These are phyloP conservation scores for Globisporangium parvum DNA, from an alignment of 352 stramenopile genomes.

Conservation along the genomic window DNA sequence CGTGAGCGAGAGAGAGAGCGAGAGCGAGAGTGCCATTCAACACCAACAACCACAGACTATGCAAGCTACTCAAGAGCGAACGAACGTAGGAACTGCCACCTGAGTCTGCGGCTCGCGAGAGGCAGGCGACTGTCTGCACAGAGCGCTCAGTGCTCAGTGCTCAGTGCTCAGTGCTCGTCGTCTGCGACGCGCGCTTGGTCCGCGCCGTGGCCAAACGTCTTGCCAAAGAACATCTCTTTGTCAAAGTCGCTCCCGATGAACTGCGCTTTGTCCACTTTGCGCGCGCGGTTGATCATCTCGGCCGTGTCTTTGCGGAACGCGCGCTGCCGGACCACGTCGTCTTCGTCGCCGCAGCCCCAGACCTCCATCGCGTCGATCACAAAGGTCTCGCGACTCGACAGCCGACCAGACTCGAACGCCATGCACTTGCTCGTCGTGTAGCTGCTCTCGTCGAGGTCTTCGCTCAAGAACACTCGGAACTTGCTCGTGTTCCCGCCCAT, in stretches of 20 bases:
- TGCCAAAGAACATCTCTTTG: slow-evolving; percentile 72
- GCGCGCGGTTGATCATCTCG: slow-evolving; percentile 75
- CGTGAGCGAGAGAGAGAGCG: too few relatives aligned
- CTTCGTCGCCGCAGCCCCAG: slow-evolving; percentile 71
- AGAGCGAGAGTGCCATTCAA: too few relatives aligned
- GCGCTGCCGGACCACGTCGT: slow-evolving; percentile 43
- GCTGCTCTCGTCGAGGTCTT: slow-evolving; percentile 82
- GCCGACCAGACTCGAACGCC: slow-evolving; percentile 57
- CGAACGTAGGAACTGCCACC: too few relatives aligned
- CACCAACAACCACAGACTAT: too few relatives aligned
- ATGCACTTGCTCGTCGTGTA: slow-evolving; percentile 70
- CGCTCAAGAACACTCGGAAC: slow-evolving; percentile 75
- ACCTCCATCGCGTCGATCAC: slow-evolving; percentile 65
- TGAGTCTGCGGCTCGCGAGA: neutral
- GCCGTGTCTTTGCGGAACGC: slow-evolving; percentile 66
- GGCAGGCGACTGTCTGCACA: neutral
- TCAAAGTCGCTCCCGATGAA: slow-evolving; percentile 83
- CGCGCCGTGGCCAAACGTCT: slow-evolving; percentile 71
- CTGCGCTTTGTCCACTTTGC: slow-evolving; percentile 84
- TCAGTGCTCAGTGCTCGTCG: slow-evolving; percentile 39
- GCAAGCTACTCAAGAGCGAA: neutral
- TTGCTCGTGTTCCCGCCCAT: slow-evolving; percentile 71
- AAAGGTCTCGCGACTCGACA: slow-evolving; percentile 61
- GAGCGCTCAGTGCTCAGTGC: slow-evolving; percentile 12
- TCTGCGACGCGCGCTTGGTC: slow-evolving; percentile 61